Evolutionary conservation across 2,329 filamentous ascomycete genomes (phyloP).

Genomic region (Aspergillus pseudoglaucus): DNA sequence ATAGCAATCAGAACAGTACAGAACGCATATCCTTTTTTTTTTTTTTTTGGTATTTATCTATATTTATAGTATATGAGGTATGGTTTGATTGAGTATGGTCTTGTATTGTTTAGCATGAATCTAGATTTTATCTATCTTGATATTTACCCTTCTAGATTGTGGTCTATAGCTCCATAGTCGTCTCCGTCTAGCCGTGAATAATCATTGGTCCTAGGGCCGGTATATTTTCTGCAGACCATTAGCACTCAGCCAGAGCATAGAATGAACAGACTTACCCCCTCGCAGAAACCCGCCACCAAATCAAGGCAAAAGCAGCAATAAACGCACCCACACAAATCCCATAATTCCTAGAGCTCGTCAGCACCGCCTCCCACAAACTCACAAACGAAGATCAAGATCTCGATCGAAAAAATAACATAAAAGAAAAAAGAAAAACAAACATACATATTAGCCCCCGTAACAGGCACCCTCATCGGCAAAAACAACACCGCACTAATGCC

Average conservation of each 20-base stretch:
- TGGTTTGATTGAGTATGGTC: too few species aligned
- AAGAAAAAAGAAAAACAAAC: slow-evolving; percentile 2
- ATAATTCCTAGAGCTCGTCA: slow-evolving; percentile 37
- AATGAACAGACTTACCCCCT: slow-evolving; percentile 25
- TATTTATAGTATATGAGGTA: too few species aligned
- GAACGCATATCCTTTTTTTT: too few species aligned
- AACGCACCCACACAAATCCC: slow-evolving; percentile 41
- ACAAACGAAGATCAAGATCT: too few species aligned
- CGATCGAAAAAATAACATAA: neutral
- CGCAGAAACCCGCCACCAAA: slow-evolving; percentile 43
- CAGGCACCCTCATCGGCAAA: slow-evolving; percentile 44
- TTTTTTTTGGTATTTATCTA: too few species aligned
- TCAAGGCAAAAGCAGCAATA: slow-evolving; percentile 45
- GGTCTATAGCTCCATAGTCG: neutral
- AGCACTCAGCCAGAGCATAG: neutral
- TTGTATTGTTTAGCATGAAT: too few species aligned
- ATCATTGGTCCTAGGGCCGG: slow-evolving; percentile 1
- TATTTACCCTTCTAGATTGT: neutral
- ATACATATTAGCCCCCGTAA: slow-evolving; percentile 46
- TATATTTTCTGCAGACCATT: neutral
- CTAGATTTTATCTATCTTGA: too few species aligned
- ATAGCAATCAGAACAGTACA: too few species aligned
- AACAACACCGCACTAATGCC: slow-evolving; percentile 59
- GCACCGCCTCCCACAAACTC: neutral
- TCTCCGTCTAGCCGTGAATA: neutral